Percentiles rank a stretch among this genome's conserved stretches.
Evolutionary conservation across 2,329 filamentous ascomycete genomes (phyloP).

Genomic region (Fusarium abutilonis): DNA sequence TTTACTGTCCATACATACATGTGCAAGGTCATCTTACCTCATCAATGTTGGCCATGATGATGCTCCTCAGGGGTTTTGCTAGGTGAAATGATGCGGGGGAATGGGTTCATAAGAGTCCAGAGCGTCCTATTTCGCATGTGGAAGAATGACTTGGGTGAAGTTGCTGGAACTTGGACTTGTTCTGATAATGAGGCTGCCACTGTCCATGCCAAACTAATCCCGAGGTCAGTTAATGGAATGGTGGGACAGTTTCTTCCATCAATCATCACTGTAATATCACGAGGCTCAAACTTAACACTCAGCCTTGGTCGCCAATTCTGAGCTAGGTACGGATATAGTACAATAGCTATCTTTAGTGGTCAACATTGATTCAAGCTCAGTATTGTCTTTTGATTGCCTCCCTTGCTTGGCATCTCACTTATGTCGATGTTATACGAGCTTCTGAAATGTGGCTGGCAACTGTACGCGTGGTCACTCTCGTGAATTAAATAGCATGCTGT

Average conservation of each 20-base stretch:
- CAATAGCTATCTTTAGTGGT: not conserved
- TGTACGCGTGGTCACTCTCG: conserved; percentile 8
- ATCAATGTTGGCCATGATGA: conserved; percentile 6
- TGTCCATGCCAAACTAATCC: not conserved
- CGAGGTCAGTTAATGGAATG: conserved; percentile 9
- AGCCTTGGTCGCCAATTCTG: conserved; percentile 8
- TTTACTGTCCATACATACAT: not conserved
- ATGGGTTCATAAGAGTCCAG: not conserved
- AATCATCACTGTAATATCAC: conserved; percentile 8
- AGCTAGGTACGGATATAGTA: too few species aligned
- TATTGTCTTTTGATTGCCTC: not conserved
- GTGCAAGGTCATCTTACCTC: conserved; percentile 30
- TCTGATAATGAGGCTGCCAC: conserved; percentile 14
- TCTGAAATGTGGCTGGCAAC: conserved; percentile 32
- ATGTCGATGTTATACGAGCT: not conserved
- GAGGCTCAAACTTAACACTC: conserved; percentile 11
- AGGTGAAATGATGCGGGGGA: conserved; percentile 1
- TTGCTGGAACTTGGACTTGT: conserved; percentile 2
- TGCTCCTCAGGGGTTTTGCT: conserved; percentile 5
- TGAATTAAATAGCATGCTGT: conserved; percentile 24
- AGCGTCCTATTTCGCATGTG: not conserved
- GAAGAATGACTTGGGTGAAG: not conserved
- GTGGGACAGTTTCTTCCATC: conserved; percentile 15
- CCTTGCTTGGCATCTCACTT: not conserved
- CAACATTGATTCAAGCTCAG: conserved; percentile 3